Conservation (phyloP, 1,284 basidiomycete genomes). For the Ganoderma lucidum region DNA sequence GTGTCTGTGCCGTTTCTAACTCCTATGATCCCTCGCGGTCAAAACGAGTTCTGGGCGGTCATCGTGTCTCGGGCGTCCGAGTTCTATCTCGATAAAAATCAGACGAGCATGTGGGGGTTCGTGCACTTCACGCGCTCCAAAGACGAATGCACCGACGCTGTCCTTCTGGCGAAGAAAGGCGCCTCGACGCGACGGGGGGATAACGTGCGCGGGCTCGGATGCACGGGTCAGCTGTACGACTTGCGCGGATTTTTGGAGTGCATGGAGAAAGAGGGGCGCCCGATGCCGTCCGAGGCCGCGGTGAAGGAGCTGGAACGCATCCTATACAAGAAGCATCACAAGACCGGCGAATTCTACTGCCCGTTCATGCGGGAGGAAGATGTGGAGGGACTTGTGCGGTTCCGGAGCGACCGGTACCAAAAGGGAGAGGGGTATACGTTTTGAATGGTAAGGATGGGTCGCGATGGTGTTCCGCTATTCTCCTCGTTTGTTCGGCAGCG, state of each 20-base stretch:
- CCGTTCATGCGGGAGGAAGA: constrained; percentile 3
- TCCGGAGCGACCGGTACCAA: too few species aligned
- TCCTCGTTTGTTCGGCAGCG: not conserved
- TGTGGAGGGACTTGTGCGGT: too few species aligned
- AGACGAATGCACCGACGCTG: too few species aligned
- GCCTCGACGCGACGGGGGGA: not conserved
- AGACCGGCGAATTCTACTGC: constrained; percentile 1
- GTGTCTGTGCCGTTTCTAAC: constrained; percentile 11
- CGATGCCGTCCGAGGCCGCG: constrained; percentile 16
- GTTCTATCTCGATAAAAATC: not conserved
- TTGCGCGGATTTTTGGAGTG: constrained; percentile 16
- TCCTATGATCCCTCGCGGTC: constrained; percentile 1
- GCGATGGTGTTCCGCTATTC: too few species aligned
- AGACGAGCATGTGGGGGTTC: constrained; percentile 12
- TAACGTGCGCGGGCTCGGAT: not conserved
- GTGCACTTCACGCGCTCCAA: constrained; percentile 6
- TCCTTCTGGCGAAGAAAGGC: not conserved
- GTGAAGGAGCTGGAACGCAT: constrained; percentile 15
- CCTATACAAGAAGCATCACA: constrained; percentile 5
- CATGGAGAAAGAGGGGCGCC: constrained; percentile 17
- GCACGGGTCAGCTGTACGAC: constrained; percentile 6
- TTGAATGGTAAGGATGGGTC: too few species aligned
- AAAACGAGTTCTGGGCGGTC: constrained; percentile 16
- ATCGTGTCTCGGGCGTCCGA: not conserved
- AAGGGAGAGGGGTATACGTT: too few species aligned